Base-by-base conservation (phyloP, 2,329 filamentous ascomycete species). In the Talaromyces verruculosus region DNA sequence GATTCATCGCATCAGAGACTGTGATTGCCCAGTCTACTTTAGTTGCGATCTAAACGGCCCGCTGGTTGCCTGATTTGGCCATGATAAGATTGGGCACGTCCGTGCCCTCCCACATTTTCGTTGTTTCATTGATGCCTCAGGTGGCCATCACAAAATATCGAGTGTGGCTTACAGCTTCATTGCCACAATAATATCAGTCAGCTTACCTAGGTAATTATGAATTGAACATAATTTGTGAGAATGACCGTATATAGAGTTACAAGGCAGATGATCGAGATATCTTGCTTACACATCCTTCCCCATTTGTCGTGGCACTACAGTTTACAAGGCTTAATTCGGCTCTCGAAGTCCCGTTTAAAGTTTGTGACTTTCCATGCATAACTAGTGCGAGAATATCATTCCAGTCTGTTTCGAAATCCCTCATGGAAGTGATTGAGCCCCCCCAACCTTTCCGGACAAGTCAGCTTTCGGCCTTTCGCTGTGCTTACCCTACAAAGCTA, bases 131-230 rank as follows among this genome's bases (percentile, higher is more conserved):
- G 51, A 35, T 35, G 51, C 51, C 51, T 57, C 53, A 37, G 30
- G 53, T 11, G 7, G 19, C 7, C 17, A 33, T 25, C 30, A 30
- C 3, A 17, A 13, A 22, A 33, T 53, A 53, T 33, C 53, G 19
- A 37, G 53, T 25, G 53, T 37, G 53, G 53, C 53, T 57, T 22
- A 15, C 22, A 39, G 15, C 51, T 57, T 35, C 51, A 57, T 57
- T 39, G 53, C 53, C 53, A 57, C 53, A 37, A 39, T 35, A 25
- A 37, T 22, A 6, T 30, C 53, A 39, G 33, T 57, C 33, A 37
- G 53, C 53, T 57, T 57, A 7, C 43, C 19, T 47, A 47, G 10
- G 6, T 45, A 15, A 15, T 37, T 22, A 37, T 37, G 51, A 55
- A 35, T 2, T 19, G 33, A 37, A 39, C 33, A 57, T 15, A 30